Base-by-base conservation (phyloP, 129 eudicot species). In the Saussurea involucrata region DNA sequence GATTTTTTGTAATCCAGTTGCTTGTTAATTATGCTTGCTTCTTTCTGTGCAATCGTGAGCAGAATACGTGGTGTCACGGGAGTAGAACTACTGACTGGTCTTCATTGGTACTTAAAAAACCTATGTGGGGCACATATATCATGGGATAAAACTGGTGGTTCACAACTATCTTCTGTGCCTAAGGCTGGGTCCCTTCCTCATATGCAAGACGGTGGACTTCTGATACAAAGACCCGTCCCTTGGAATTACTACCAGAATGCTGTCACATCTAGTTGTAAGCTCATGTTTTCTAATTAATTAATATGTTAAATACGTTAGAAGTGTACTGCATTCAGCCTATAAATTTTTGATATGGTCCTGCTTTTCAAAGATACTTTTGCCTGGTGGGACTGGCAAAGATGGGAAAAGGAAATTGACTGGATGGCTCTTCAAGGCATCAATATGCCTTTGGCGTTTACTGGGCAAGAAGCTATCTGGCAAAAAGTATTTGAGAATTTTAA, bases 371-470 rank as follows among this genome's bases (percentile, higher is more conserved):
- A 89, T 84, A 81, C 92, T 68, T 92, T 85, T 82, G 95, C 97
- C 37, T 92, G 97, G 97, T 92, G 97, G 97, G 97, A 89, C 84
- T 92, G 97, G 97, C 82, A 84, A 78, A 89, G 97, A 87, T 92
- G 97, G 97, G 97, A 92, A 73, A 89, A 87, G 84, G 97, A 92
- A 84, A 92, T 92, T n/a, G 97, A 92, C 66, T 92, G 97, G 97
- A 92, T 89, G 97, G 97, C 95, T 74, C 90, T 92, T 71, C 95
- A 92, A 28, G 97, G 97, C 69, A 85, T 89, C 83, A 92, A 92
- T 79, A 87, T 92, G 90, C 97, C 95, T 58, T 81, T 92, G 77
- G 97, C 97, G 28, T 92, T 92, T 83, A 89, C 95, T 21, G 97
- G 97, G 9, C 97, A 92, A 87, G 97, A 92, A 88, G 90, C 95